A percentile compares a stretch with the other conserved stretches of the same genome.
These are phyloP conservation scores for Penstemon newberryi DNA, from an alignment of 257 asterid species.

Conservation along the genomic window DNA sequence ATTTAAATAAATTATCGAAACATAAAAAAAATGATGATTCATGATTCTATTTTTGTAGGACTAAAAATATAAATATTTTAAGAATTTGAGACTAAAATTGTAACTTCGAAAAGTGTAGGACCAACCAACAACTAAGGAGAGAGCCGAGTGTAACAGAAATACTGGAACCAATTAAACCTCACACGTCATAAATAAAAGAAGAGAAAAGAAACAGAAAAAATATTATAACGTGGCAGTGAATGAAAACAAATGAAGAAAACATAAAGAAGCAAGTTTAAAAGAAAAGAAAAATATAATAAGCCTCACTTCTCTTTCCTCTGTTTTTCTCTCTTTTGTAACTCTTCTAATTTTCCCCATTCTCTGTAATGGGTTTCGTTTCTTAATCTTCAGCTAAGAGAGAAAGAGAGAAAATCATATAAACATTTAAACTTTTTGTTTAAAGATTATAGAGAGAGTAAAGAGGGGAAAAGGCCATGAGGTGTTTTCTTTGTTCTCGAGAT, in stretches of 20 bases:
- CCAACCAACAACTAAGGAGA: no score
- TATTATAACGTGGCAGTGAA: background rate
- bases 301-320: background rate
- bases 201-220: no score
- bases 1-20: no score
- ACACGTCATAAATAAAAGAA: background rate
- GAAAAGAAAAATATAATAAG: background rate
- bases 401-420: conserved; percentile 19
- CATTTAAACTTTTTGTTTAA: background rate
- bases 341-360: conserved; percentile 11
- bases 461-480: conserved; percentile 51
- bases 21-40: no score
- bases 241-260: background rate
- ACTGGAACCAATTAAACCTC: background rate
- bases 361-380: conserved; percentile 21
- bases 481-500: conserved; percentile 69
- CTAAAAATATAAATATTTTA: no score
- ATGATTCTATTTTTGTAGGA: no score
- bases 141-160: background rate
- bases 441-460: conserved; percentile 1
- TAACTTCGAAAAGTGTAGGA: no score
- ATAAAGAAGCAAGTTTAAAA: background rate
- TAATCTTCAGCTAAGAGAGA: conserved; percentile 25
- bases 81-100: no score
- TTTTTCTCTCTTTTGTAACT: background rate